Conservation (phyloP, 352 stramenopile genomes). For the Globisporangium irregulare region DNA sequence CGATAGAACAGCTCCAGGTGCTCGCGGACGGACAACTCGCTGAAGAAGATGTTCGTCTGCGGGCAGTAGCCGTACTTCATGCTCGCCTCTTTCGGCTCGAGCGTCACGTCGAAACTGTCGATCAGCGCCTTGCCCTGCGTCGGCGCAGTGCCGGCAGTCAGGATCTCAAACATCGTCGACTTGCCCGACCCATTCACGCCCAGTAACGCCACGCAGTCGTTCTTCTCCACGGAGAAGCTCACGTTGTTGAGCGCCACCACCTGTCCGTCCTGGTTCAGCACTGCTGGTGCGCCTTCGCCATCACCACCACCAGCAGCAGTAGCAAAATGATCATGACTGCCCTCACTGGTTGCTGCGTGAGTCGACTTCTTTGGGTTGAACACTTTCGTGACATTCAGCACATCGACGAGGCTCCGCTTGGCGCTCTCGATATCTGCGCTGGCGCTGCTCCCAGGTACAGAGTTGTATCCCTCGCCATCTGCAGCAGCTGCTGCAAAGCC, state of each 20-base stretch:
- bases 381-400: conserved; percentile 52
- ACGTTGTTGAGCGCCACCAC: conserved; percentile 74
- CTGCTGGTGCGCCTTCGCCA: conserved; percentile 14
- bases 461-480: background rate
- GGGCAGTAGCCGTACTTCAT: conserved; percentile 77
- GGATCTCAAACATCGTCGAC: conserved; percentile 96
- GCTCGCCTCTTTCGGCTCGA: conserved; percentile 45
- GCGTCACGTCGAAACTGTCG: conserved; percentile 56
- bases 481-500: background rate
- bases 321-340: background rate
- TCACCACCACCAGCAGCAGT: conserved; percentile 4
- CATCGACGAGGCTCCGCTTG: conserved; percentile 46
- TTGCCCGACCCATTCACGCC: conserved; percentile 96
- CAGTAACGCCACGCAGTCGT: conserved; percentile 91
- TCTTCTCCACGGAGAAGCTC: conserved; percentile 78
- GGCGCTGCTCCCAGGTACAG: background rate
- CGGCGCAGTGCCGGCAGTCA: conserved; percentile 89
- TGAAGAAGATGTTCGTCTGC: conserved; percentile 76
- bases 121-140: conserved; percentile 60
- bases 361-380: conserved; percentile 52
- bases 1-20: conserved; percentile 73
- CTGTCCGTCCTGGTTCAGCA: conserved; percentile 43
- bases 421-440: conserved; percentile 21
- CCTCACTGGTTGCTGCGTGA: background rate
- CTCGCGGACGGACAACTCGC: conserved; percentile 66